Conservation (phyloP, 2,329 filamentous ascomycete species). For the Aspergillus aculeatus region DNA sequence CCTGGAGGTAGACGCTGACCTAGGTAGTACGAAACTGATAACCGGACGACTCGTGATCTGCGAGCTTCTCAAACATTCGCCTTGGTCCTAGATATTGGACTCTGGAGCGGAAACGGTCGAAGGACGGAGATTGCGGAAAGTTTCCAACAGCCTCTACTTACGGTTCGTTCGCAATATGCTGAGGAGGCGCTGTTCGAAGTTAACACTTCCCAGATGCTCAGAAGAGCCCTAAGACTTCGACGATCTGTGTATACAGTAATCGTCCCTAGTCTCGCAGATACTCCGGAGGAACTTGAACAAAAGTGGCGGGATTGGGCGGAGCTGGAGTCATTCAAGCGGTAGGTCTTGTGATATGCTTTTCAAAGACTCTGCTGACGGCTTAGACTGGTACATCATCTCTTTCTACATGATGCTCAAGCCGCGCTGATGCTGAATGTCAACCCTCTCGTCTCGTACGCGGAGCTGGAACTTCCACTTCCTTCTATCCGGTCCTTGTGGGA, state of each 20-base stretch:
- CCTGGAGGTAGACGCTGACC: constrained; percentile 35
- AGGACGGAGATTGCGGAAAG: constrained; percentile 62
- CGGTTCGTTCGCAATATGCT: constrained; percentile 28
- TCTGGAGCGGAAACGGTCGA: constrained; percentile 60
- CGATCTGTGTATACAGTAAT: constrained; percentile 55
- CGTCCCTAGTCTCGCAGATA: constrained; percentile 53
- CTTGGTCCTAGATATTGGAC: constrained; percentile 52
- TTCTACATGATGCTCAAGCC: constrained; percentile 64
- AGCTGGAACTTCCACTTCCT: constrained; percentile 66
- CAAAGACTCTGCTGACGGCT: constrained; percentile 9
- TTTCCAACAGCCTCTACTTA: constrained; percentile 55
- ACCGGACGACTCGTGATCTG: constrained; percentile 56
- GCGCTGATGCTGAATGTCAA: constrained; percentile 67
- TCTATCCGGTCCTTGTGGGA: constrained; percentile 64
- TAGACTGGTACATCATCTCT: constrained; percentile 61
- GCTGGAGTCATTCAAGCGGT: constrained; percentile 66
- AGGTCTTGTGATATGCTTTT: constrained; percentile 2
- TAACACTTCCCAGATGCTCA: constrained; percentile 46
- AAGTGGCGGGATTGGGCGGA: constrained; percentile 68
- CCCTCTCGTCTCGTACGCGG: constrained; percentile 66
- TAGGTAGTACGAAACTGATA: constrained; percentile 28
- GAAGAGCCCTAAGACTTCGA: constrained; percentile 59
- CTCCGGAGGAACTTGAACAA: constrained; percentile 56
- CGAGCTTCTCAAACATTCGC: constrained; percentile 53
- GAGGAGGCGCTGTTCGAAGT: not conserved